phyloP scores from a whole-genome alignment of 345 rosid species.

The Rhodomyrtus tomentosa region DNA sequence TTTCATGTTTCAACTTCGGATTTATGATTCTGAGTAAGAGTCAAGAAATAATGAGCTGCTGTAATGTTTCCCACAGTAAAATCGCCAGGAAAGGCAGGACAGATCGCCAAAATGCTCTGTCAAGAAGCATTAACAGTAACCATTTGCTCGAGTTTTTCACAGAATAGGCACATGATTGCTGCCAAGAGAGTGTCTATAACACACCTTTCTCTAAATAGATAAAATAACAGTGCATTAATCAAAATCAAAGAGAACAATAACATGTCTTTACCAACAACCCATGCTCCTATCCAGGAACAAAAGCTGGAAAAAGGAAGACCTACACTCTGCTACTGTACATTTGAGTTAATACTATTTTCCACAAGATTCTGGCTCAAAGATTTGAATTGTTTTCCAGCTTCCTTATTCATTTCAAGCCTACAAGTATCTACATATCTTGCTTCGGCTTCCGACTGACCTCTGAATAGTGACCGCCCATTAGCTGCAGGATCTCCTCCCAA shows the following conservation, averaged over 20 bases:
- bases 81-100: neutral
- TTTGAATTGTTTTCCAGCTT: neutral
- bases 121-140: neutral
- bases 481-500: slow-evolving; percentile 91
- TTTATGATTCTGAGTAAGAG: neutral
- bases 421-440: slow-evolving; percentile 50
- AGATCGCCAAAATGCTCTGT: neutral
- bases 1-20: neutral
- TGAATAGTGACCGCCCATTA: slow-evolving; percentile 82
- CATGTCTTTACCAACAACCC: neutral
- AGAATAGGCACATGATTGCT: neutral
- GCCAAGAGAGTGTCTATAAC: neutral
- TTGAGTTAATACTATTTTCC: slow-evolving; percentile 12
- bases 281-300: slow-evolving; percentile 1
- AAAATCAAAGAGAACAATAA: neutral
- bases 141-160: neutral
- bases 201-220: neutral
- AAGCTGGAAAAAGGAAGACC: neutral
- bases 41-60: neutral
- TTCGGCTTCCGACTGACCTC: slow-evolving; percentile 86
- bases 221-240: neutral
- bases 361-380: slow-evolving; percentile 1
- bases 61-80: neutral
- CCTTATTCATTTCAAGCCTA: neutral
- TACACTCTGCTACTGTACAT: slow-evolving; percentile 40